Conservation (phyloP, 345 rosid genomes). For the Lepidium aucheri region DNA sequence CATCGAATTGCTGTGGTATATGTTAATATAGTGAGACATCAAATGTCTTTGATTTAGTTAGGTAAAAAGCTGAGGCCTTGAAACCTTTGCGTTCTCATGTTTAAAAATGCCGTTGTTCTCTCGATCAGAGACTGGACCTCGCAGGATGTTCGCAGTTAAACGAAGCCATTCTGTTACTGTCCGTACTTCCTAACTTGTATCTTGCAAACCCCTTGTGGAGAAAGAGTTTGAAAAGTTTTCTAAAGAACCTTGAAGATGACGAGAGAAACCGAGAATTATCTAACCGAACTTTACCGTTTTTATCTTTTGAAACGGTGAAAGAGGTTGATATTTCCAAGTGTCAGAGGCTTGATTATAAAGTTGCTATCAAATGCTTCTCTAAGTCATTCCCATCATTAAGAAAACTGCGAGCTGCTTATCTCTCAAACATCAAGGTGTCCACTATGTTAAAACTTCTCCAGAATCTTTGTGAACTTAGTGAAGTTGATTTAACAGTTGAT, state of each 20-base stretch:
- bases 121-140: conserved; percentile 53
- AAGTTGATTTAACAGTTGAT: conserved; percentile 69
- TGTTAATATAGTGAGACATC: not conserved
- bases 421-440: conserved; percentile 43
- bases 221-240: conserved; percentile 25
- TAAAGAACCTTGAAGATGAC: conserved; percentile 22
- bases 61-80: not conserved
- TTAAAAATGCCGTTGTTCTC: conserved; percentile 7
- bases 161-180: conserved; percentile 35
- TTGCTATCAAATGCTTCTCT: conserved; percentile 47
- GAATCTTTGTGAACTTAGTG: conserved; percentile 39
- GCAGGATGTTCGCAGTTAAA: conserved; percentile 64
- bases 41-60: not conserved
- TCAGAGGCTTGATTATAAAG: conserved; percentile 42
- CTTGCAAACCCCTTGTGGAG: conserved; percentile 15
- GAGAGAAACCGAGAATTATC: conserved; percentile 23
- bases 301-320: conserved; percentile 42
- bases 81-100: not conserved
- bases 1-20: not conserved
- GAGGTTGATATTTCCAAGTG: conserved; percentile 72
- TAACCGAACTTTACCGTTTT: conserved; percentile 21
- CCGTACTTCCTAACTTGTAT: conserved; percentile 39
- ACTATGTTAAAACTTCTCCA: conserved; percentile 34
- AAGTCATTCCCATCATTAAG: conserved; percentile 58
- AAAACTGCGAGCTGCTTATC: conserved; percentile 66